Conservation (phyloP, 805 yeast genomes). For the Isabelozyma pseudorhagii region DNA sequence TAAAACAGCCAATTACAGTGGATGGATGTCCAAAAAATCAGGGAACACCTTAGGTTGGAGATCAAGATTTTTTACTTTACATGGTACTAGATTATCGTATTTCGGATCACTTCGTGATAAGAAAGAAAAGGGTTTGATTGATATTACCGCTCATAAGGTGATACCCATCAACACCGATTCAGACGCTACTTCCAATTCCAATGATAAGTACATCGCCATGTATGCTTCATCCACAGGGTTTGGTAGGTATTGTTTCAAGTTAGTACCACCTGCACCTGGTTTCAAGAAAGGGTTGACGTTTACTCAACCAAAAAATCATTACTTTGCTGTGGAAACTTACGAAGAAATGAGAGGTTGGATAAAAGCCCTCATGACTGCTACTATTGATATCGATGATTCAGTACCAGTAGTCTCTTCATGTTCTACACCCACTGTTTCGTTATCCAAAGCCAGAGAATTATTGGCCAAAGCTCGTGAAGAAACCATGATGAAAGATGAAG, state of each 20-base stretch:
- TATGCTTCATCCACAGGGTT: constrained; percentile 93
- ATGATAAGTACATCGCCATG: constrained; percentile 79
- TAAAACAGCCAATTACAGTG: constrained; percentile 71
- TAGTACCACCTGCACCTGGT: constrained; percentile 98
- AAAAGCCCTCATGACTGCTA: constrained; percentile 91
- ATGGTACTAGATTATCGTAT: constrained; percentile 90
- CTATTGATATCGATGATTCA: constrained; percentile 91
- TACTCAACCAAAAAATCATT: constrained; percentile 94
- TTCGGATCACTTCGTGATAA: constrained; percentile 75
- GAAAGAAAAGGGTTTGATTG: constrained; percentile 88
- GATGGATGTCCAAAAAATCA: constrained; percentile 91
- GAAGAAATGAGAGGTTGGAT: constrained; percentile 96
- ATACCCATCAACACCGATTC: constrained; percentile 54
- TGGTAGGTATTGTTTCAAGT: constrained; percentile 89
- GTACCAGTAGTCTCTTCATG: constrained; percentile 92
- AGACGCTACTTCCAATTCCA: constrained; percentile 48
- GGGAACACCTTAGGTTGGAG: constrained; percentile 90
- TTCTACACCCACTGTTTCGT: constrained; percentile 90
- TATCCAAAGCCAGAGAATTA: constrained; percentile 82
- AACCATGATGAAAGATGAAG: constrained; percentile 54
- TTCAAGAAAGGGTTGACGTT: constrained; percentile 91
- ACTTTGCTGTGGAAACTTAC: constrained; percentile 87
- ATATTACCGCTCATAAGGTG: constrained; percentile 91
- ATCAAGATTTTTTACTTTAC: constrained; percentile 77
- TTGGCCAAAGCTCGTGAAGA: constrained; percentile 80